These are phyloP conservation scores for Arthroderma sp. DNA, from an alignment of 2,329 filamentous ascomycete species.

Conservation along the genomic window DNA sequence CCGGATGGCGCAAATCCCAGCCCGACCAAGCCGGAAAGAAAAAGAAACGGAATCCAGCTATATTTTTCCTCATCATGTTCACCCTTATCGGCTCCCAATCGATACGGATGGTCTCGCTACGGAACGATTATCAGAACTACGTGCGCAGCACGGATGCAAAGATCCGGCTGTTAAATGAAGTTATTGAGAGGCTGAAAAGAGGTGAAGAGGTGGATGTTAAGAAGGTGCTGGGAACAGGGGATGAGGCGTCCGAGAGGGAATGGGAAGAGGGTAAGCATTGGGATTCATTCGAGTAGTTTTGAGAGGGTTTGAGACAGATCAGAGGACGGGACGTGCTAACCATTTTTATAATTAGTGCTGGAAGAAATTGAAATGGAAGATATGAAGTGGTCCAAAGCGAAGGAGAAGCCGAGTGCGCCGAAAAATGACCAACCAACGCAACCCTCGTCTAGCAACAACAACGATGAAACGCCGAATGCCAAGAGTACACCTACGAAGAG, in stretches of 20 bases:
- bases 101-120: constrained; percentile 77
- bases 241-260: constrained; percentile 59
- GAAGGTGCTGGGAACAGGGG: constrained; percentile 63
- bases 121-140: constrained; percentile 60
- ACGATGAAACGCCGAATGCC: no score
- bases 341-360: no score
- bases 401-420: no score
- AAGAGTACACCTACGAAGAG: no score
- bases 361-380: no score
- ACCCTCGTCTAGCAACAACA: no score
- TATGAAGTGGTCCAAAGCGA: no score
- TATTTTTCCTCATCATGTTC: constrained; percentile 70
- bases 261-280: constrained; percentile 66
- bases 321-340: no score
- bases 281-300: background rate
- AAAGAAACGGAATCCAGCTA: constrained; percentile 59
- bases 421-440: no score
- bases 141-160: constrained; percentile 65
- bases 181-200: constrained; percentile 33
- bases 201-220: constrained; percentile 68
- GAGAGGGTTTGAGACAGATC: background rate
- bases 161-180: constrained; percentile 60
- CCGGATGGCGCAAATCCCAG: constrained; percentile 17
- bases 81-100: constrained; percentile 87
- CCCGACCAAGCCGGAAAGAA: constrained; percentile 17